Base-by-base conservation (phyloP, 768 basidiomycete genomes). In the Thelephora ganbajun region DNA sequence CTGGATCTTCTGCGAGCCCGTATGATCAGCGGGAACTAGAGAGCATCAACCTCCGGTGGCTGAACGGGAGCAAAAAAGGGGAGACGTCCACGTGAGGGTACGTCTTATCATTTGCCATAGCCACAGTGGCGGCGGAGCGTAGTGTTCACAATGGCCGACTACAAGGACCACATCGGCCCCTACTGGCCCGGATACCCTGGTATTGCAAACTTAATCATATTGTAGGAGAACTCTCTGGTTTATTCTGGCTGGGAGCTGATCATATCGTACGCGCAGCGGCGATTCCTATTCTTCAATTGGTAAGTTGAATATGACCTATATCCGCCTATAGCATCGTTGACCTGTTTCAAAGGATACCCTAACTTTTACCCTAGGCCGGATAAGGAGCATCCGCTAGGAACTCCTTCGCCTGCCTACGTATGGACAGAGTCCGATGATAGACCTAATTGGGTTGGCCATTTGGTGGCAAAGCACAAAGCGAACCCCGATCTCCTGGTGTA, bases 391-490 rank as follows among this genome's bases (percentile, higher is more conserved):
- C 79, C 77, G 2, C 59, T 77, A 2, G 75, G 78, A 0, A 59
- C 73, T 1, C 53, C 57, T 3, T 79, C 68, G 51, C 75, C 77
- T 18, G 77, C 76, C 1, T 35, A 54, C 5, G 71, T 74, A 0
- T 77, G 60, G 58, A 68, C 69, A 34, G 77, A 75, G 53, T 48
- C 51, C 1, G 67, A 41, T 6, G 39, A 61, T 33, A 56, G 62
- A 35, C 71, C 77, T 6, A 81, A 80, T 57, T 82, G 79, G 79
- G 73, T 82, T 33, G 74, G 79, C 2, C 68, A 76, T 56, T 61
- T 79, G n/a, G 60, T 77, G 43, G 70, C 65, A 7, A 48, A 56
- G 22, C 53, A 33, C 67, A 66, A 56, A 18, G 53, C 34, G 26
- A 56, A 46, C 49, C 57, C 46, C 18, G 65, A 67, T 2, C 51